Base-by-base conservation (phyloP, 2,329 filamentous ascomycete species). In the Botryotinia convoluta region DNA sequence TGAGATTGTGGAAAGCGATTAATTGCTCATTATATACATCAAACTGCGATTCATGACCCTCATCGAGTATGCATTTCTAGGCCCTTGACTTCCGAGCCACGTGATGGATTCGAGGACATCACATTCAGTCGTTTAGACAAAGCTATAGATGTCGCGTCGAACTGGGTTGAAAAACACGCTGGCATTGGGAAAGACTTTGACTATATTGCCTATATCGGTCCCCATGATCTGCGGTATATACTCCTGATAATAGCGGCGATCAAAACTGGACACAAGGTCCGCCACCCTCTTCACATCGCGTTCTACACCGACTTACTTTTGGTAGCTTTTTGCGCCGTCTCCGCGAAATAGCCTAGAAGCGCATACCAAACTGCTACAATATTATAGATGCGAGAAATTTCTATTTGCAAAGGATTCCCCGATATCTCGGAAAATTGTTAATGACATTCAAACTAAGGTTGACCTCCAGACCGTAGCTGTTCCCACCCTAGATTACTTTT, bases 171-270 rank as follows among this genome's bases (percentile, higher is more conserved):
- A 42, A 42, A 71, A 9, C 3, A 68, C 20, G 2, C 76, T 22
- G 68, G 75, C 16, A 42, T 39, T 42, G 60, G 65, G 20, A 32
- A 72, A 29, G 22, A 65, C 20, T 82, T 82, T 64, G 82, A 81
- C 1, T 85, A 82, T 0, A 79, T 86, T 39, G 82, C 84, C 4
- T 86, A 85, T 76, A 82, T 86, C 71, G 85, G 84, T 0, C 57
- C 71, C 16, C 63, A 73, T 29, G 71, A 73, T 35, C 51, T 69
- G 42, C 45, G 64, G 37, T 73, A 60, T 44, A 60, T 67, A 14
- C 29, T 73, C 29, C 20, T 61, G 18, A 61, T 62, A 22, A 29
- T 73, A 35, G 71, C 64, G 5, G 64, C 63, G 37, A 64, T 73
- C 35, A 73, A 73, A 60, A 67, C 64, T 59, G 71, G 64, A 29